phyloP scores from a whole-genome alignment of 768 basidiomycete species.

The Hypholoma sublateritium region DNA sequence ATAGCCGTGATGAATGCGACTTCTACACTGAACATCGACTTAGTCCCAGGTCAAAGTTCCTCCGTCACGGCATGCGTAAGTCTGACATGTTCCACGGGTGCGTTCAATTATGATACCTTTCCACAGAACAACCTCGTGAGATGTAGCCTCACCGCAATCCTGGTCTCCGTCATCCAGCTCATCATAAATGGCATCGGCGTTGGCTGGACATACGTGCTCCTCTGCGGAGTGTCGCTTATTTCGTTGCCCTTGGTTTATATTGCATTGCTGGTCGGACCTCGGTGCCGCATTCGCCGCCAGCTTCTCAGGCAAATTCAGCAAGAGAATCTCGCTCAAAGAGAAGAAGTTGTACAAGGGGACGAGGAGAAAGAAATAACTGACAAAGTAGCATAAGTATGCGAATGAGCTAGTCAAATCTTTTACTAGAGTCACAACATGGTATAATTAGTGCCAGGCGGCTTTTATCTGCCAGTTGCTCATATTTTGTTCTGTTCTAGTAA shows the following conservation, averaged over 20 bases:
- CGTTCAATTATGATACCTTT: not conserved
- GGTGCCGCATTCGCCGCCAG: conserved; percentile 37
- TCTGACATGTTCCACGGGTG: conserved; percentile 5
- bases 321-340: not conserved
- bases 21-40: conserved; percentile 67
- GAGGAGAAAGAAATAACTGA: not conserved
- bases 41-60: conserved; percentile 60
- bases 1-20: conserved; percentile 53
- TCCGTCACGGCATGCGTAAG: conserved; percentile 73
- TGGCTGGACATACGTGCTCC: conserved; percentile 70
- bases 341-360: not conserved
- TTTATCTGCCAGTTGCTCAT: too few relatives aligned
- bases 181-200: conserved; percentile 55
- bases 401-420: too few relatives aligned
- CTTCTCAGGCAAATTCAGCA: not conserved
- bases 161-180: conserved; percentile 65
- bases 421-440: too few relatives aligned
- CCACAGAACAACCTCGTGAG: conserved; percentile 69
- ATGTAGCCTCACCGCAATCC: conserved; percentile 56
- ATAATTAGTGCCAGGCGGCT: too few relatives aligned
- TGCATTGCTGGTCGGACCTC: conserved; percentile 54
- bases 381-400: too few relatives aligned
- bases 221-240: conserved; percentile 48
- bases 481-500: too few relatives aligned
- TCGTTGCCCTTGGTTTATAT: conserved; percentile 52